Evolutionary conservation across 73 alveolate genomes (phyloP).

Genomic region (Tetrahymena thermophila): DNA sequence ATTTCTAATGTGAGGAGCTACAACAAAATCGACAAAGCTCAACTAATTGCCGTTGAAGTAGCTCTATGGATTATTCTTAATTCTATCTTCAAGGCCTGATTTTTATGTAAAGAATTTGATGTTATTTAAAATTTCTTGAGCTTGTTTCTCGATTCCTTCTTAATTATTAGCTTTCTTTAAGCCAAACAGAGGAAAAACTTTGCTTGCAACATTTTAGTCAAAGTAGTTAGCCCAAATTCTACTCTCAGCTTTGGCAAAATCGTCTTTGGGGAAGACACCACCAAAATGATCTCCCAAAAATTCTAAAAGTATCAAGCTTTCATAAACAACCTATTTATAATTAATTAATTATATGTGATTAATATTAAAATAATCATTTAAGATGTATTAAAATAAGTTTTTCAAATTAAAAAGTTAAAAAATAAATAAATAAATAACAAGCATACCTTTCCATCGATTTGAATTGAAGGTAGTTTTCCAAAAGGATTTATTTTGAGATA

Average conservation of each 20-base stretch:
- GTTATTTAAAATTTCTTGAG: not conserved
- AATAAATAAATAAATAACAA: not conserved
- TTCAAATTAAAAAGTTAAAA: not conserved
- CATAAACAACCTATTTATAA: not conserved
- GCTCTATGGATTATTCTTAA: not conserved
- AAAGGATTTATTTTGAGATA: not conserved
- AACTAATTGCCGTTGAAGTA: not conserved
- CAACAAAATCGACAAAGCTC: not conserved
- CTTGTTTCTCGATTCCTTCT: not conserved
- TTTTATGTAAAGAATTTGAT: not conserved
- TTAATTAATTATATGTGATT: no score
- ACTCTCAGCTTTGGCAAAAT: not conserved
- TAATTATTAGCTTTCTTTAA: not conserved
- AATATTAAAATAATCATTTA: no score
- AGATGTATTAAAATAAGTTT: no score
- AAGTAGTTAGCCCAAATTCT: not conserved
- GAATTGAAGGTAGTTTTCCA: not conserved
- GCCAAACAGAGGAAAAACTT: not conserved
- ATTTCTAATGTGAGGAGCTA: not conserved
- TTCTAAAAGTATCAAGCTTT: not conserved
- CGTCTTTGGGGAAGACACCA: not conserved
- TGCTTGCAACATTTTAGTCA: not conserved
- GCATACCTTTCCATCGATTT: not conserved
- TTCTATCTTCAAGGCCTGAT: not conserved
- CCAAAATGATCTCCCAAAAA: not conserved